These are phyloP conservation scores for Aspergillus luchuensis DNA, from an alignment of 2,329 filamentous ascomycete species.

Conservation along the genomic window DNA sequence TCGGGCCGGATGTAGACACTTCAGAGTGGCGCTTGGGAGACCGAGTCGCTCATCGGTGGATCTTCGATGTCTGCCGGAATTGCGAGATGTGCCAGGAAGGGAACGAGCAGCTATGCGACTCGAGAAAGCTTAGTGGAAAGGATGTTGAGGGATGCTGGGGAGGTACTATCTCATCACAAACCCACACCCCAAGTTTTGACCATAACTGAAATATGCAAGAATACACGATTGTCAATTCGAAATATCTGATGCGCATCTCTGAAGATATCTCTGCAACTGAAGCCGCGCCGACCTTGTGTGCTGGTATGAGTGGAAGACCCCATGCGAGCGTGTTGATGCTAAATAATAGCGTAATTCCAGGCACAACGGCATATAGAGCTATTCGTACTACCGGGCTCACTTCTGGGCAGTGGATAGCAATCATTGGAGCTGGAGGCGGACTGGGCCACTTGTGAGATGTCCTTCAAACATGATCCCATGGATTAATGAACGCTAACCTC, in stretches of 20 bases:
- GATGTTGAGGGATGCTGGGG: not conserved
- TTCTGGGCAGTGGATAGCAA: not conserved
- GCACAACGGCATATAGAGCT: not conserved
- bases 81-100: not conserved
- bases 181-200: no score
- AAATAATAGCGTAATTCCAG: not conserved
- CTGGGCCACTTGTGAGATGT: not conserved
- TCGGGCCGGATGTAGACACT: not conserved
- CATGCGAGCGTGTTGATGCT: not conserved
- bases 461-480: not conserved
- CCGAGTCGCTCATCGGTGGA: not conserved
- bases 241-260: not conserved
- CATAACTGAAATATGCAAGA: not conserved
- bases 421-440: not conserved
- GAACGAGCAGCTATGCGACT: not conserved
- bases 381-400: not conserved
- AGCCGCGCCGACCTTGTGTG: not conserved
- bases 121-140: not conserved
- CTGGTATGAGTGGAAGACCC: not conserved
- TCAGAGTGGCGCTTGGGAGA: not conserved
- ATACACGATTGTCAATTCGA: not conserved
- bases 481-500: not conserved
- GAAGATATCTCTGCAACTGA: not conserved
- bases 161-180: not conserved
- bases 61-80: not conserved